Percentiles rank a stretch among this genome's conserved stretches.
These are phyloP conservation scores for Mortierella sp. DNA, from an alignment of 371 early-diverging fungal genomes.

Conservation along the genomic window DNA sequence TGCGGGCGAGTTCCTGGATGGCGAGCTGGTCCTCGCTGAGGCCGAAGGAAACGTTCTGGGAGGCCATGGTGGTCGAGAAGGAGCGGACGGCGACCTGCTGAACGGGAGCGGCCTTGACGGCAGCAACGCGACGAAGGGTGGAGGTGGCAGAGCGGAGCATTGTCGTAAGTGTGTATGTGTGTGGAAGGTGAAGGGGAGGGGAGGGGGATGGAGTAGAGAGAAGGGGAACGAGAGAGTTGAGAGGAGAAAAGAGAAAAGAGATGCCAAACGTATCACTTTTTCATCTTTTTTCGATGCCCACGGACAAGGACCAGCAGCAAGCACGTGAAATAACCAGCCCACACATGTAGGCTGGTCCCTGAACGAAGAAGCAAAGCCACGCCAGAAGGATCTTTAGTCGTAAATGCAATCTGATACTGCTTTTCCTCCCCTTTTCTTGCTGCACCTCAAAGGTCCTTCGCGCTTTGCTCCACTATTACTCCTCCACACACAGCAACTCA, in stretches of 20 bases:
- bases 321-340: not conserved
- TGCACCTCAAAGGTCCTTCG: not conserved
- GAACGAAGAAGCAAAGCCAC: not conserved
- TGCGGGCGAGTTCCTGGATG: conserved; percentile 93
- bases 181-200: not conserved
- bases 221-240: not conserved
- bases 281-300: conserved; percentile 2
- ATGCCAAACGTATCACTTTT: not conserved
- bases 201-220: conserved; percentile 16
- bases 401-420: not conserved
- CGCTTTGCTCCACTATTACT: not conserved
- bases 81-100: conserved; percentile 44
- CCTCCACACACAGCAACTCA: not conserved
- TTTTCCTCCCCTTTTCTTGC: not conserved
- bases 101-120: conserved; percentile 25
- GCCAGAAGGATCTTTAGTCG: not conserved
- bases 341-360: not conserved
- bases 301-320: not conserved
- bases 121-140: conserved; percentile 42
- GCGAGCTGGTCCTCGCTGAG: conserved; percentile 90
- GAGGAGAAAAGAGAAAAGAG: not conserved
- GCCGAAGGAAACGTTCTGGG: conserved; percentile 64
- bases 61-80: conserved; percentile 48
- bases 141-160: conserved; percentile 52
- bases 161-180: not conserved